Conservation (phyloP, 2,329 filamentous ascomycete genomes). For the Thielaviopsis punctulata region DNA sequence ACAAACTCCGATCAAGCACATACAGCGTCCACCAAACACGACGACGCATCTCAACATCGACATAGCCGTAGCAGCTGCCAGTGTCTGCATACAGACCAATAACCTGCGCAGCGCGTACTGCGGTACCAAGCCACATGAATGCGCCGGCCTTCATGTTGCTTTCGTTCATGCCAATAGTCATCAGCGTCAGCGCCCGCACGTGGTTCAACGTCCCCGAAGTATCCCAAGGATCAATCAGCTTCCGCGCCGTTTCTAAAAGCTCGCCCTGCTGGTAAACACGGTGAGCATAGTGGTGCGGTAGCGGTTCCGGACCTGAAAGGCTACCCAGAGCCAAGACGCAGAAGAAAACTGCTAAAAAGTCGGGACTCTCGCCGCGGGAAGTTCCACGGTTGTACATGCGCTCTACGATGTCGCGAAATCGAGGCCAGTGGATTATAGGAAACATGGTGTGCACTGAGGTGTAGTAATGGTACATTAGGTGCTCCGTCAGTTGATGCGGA, state of each 20-base stretch:
- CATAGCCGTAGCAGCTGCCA: conserved; percentile 45
- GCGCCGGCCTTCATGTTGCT: conserved; percentile 72
- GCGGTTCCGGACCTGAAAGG: conserved; percentile 46
- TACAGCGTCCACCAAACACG: conserved; percentile 92
- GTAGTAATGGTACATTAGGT: conserved; percentile 59
- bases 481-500: conserved; percentile 49
- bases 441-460: conserved; percentile 61
- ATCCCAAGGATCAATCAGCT: conserved; percentile 63
- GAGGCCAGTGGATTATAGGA: conserved; percentile 78
- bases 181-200: conserved; percentile 52
- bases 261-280: conserved; percentile 37
- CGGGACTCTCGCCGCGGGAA: conserved; percentile 35
- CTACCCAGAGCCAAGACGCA: conserved; percentile 69
- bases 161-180: conserved; percentile 67
- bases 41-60: conserved; percentile 74
- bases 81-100: conserved; percentile 64
- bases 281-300: conserved; percentile 22
- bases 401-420: conserved; percentile 60
- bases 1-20: conserved; percentile 65
- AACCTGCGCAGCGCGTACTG: conserved; percentile 67
- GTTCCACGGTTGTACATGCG: conserved; percentile 50
- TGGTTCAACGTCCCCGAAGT: conserved; percentile 63
- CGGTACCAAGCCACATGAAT: conserved; percentile 70
- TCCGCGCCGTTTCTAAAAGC: conserved; percentile 54
- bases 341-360: conserved; percentile 69